A percentile compares a stretch with the other conserved stretches of the same genome.
phyloP scores from a whole-genome alignment of 2,329 filamentous ascomycete species.

The Talaromyces sp. region DNA sequence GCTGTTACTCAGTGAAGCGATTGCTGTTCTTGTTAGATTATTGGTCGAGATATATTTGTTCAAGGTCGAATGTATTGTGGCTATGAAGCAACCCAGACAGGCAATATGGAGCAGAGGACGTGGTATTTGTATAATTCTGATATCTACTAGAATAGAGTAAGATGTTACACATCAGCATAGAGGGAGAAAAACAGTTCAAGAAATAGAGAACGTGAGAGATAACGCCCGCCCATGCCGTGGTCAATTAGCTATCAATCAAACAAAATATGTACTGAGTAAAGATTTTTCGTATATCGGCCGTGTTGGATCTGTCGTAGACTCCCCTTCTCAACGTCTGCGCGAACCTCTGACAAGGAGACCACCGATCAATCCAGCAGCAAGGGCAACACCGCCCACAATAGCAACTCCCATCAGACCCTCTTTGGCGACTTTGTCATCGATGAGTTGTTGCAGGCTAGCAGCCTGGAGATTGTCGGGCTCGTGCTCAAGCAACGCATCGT shows the following conservation, averaged over 20 bases:
- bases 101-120: not conserved
- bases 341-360: slow-evolving; percentile 79
- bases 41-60: not conserved
- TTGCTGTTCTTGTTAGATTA: not conserved
- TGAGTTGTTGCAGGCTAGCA: slow-evolving; percentile 76
- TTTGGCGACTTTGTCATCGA: slow-evolving; percentile 94
- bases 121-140: not conserved
- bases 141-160: not conserved
- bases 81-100: not conserved
- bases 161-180: not conserved
- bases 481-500: slow-evolving; percentile 85
- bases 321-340: slow-evolving; percentile 53
- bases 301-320: not conserved
- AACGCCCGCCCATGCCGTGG: slow-evolving; percentile 23
- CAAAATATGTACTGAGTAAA: slow-evolving; percentile 9
- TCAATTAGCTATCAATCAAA: slow-evolving; percentile 12
- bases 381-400: slow-evolving; percentile 87
- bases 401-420: slow-evolving; percentile 93
- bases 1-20: not conserved
- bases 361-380: slow-evolving; percentile 89
- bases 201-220: slow-evolving; percentile 16
- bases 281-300: slow-evolving; percentile 5
- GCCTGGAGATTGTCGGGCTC: slow-evolving; percentile 92
- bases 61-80: not conserved
- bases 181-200: slow-evolving; percentile 3